Base-by-base conservation (phyloP, 2,329 filamentous ascomycete species). In the Colletotrichum australisinense region DNA sequence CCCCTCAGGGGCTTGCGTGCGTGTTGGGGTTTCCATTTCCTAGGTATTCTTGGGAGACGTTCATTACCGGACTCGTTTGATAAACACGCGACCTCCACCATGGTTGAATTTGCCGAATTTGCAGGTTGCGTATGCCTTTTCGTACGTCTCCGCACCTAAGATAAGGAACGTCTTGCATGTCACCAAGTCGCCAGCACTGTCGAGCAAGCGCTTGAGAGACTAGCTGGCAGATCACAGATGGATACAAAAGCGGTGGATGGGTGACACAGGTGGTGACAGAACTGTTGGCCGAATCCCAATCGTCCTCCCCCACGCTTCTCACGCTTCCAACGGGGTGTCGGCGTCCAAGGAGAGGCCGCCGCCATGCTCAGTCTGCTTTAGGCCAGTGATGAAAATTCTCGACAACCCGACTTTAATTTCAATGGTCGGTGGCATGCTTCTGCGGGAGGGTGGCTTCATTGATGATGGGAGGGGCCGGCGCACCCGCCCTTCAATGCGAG, bases 271-370 rank as follows among this genome's bases (percentile, higher is more conserved):
- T 32, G 30, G 30, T 32, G 9, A 32, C 30, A n/a, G 49, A 6
- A 14, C 32, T 32, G 49, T 59, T 67, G 49, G 52, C 49, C 64
- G 57, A 68, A 16, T 65, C 22, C 28, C 24, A 56, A 22, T 49
- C 42, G 3, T 49, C 3, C 42, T 24, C 24, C 42, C 26, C 19
- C 2, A 8, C 6, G 16, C 38, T 49, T 49, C 49, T 19, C 22
- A 49, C 53, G 6, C 32, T 30, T 19, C 22, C 58, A 35, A 59
- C 69, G 69, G 69, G 58, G 24, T 32, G 58, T 72, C 69, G 65
- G 65, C n/a, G 58, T 57, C 28, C 49, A 68, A 49, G 11, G 11
- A 59, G 22, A 32, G 32, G 42, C 66, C 59, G 65, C 69, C 32
- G 38, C 69, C 57, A 68, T 68, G 28, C 69, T 63, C 35, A 28